These are phyloP conservation scores for Coriolopsis trogii DNA, from an alignment of 1,284 basidiomycete genomes.

Conservation along the genomic window DNA sequence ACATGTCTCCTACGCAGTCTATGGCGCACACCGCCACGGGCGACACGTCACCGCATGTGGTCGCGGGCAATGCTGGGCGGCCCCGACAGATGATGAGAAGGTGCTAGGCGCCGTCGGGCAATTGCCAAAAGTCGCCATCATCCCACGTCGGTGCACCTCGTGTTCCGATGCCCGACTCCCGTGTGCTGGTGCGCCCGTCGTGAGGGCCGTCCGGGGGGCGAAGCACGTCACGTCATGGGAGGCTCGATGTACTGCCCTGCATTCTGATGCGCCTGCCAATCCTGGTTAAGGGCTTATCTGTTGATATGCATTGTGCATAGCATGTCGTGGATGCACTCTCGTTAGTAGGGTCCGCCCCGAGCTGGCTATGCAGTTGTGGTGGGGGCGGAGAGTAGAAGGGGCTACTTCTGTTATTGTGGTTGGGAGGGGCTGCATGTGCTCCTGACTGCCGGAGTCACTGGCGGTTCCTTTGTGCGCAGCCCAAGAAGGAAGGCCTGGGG, in stretches of 20 bases:
- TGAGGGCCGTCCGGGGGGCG: not conserved
- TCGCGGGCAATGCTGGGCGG: not conserved
- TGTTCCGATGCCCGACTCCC: conserved; percentile 4
- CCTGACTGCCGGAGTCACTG: not conserved
- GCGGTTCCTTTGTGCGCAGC: not conserved
- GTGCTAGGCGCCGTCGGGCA: not conserved
- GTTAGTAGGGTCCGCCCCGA: not conserved
- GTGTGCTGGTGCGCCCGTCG: not conserved
- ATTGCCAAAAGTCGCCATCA: not conserved
- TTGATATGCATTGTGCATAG: too few relatives aligned
- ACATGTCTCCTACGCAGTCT: too few relatives aligned
- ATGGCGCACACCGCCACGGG: too few relatives aligned
- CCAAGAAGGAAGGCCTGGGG: not conserved
- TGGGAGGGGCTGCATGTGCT: not conserved
- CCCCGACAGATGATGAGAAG: not conserved
- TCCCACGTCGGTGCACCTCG: conserved; percentile 6
- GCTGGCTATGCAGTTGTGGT: not conserved
- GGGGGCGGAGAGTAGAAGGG: not conserved
- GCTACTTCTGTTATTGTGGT: too few relatives aligned
- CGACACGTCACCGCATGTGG: not conserved
- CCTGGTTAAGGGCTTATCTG: too few relatives aligned
- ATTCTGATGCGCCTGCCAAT: not conserved
- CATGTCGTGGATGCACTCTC: too few relatives aligned
- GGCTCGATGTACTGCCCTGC: not conserved
- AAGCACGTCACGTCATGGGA: not conserved